Evolutionary conservation across 139 green algal genomes (phyloP), one percentile per base, ranked within the genome.

Genomic region (Auxenochlorella protothecoides): DNA sequence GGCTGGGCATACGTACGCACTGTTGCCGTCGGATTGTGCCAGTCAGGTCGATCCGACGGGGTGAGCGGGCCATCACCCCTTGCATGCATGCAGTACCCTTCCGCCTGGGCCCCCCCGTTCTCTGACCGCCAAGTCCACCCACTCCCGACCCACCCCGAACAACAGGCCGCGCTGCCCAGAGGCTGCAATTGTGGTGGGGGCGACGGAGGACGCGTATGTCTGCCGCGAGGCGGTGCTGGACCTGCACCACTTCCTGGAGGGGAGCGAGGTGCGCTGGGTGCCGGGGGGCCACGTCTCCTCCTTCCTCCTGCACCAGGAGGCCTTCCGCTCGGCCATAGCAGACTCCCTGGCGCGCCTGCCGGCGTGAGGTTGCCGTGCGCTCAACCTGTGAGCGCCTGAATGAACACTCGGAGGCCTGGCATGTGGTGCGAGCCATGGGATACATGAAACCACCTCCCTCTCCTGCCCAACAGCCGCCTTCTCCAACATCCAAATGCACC

Each of bases 141-240:
- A 5, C 68, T 13, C 67, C 14, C 14, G 5, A 7, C 3, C 57
- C 3, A 13, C 16, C 9, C 44, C 27, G 11, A n/a, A 51, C 59
- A 70, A 62, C 80, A 89, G 79, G 61, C 89, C 88, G 2, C 72
- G 76, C 3, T 78, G 88, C 6, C 78, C 86, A 10, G 84, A 92
- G 68, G 90, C 90, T 2, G 82, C 84, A 0, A 74, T 96, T 5
- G 72, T 95, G 44, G 87, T 96, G 55, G 90, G 83, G 0, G 90
- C 90, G 3, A 73, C 55, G 9, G 71, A 93, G 60, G 90, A 96
- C 66, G 89, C 80, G 3, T 96, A 93, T 69, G 89, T n/a, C 53
- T 51, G 27, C 15, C 55, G 15, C 4, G 55, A 82, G 55, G 85
- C 75, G 44, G 73, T 90, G 16, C 53, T 75, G 53, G 80, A 87